Evolutionary conservation across 2,329 filamentous ascomycete genomes (phyloP).

Genomic region (Apiospora kogelbergensis): DNA sequence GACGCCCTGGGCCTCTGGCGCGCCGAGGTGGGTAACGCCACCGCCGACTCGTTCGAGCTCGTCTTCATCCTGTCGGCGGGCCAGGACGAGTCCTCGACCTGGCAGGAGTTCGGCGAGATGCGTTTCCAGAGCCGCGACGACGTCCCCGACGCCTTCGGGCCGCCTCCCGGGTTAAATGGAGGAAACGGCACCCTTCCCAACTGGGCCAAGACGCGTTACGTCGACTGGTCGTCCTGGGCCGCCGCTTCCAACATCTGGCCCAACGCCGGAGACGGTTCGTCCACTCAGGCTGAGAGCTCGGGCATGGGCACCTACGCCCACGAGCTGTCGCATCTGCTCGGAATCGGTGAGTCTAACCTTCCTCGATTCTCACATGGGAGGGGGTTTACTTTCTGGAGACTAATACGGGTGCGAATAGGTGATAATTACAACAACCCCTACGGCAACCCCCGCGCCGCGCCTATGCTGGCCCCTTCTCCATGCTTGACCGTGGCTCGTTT

Average conservation of each 20-base stretch:
- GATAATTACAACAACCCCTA: slow-evolving; percentile 59
- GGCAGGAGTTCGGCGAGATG: slow-evolving; percentile 59
- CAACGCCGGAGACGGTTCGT: slow-evolving; percentile 51
- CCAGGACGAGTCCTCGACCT: slow-evolving; percentile 55
- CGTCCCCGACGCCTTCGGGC: slow-evolving; percentile 48
- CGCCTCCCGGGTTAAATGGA: slow-evolving; percentile 29
- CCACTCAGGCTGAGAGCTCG: slow-evolving; percentile 52
- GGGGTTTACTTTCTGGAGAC: neutral
- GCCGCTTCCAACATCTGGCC: slow-evolving; percentile 52
- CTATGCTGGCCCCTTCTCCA: slow-evolving; percentile 53
- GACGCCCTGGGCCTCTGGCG: slow-evolving; percentile 51
- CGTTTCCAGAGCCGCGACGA: slow-evolving; percentile 47
- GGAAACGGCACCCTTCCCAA: slow-evolving; percentile 35
- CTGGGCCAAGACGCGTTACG: slow-evolving; percentile 50
- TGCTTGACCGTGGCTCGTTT: slow-evolving; percentile 52
- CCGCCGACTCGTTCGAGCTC: slow-evolving; percentile 47
- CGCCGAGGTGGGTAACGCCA: slow-evolving; percentile 49
- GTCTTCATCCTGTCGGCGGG: slow-evolving; percentile 55
- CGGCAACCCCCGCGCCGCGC: slow-evolving; percentile 43
- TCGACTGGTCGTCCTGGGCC: slow-evolving; percentile 54
- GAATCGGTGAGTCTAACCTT: slow-evolving; percentile 33
- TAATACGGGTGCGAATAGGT: slow-evolving; percentile 16
- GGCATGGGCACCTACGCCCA: slow-evolving; percentile 55
- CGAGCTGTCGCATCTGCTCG: slow-evolving; percentile 50
- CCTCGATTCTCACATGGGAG: too few relatives aligned